Evolutionary conservation across 441 rosid species (phyloP), one percentile per base, ranked within the genome.

Genomic region (Kokia cookei): DNA sequence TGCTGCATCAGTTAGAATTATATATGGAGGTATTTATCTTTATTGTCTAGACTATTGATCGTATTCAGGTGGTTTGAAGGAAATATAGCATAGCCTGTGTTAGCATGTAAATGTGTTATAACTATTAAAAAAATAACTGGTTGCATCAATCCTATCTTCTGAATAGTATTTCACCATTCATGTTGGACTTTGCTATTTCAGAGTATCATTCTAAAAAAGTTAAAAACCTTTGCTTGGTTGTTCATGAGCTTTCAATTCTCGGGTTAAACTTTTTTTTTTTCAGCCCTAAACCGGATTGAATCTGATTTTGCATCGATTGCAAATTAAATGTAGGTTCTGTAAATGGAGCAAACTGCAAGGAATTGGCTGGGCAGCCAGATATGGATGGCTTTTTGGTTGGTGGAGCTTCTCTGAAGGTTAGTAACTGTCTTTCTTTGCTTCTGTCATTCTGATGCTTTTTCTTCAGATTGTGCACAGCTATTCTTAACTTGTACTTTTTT

Each of bases 371-470:
- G 59, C 82, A 91, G 73, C 82, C 89, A 2, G 91, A 91, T 74
- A 83, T 91, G 15, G 96, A 89, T 72, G 96, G 93, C 61, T 89
- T 91, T 82, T 83, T 91, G 85, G 96, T 91, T 54, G 93, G 92
- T 6, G 96, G 93, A 74, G 96, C 96, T 76, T 89, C 96, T 59
- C 77, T 91, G 53, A 89, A 91, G 96, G 93, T 89, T 72, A 42
- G 42, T 65, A 7, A 14, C 60, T 11, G 55, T 47, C 40, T 29
- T 50, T 32, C 4, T 69, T n/a, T 27, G 14, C 45, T 32, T 17
- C 13, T 40, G 15, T 40, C 37, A 32, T 6, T 32, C 63, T 59
- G 54, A 5, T 59, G 63, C 24, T 19, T 65, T 51, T 17, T 43
- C 19, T n/a, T 58, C 32, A 73, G 50, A 42, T 14, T 15, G 29